A percentile compares a stretch with the other conserved stretches of the same genome.
Evolutionary conservation across 1,284 basidiomycete species (phyloP).

Genomic region (Tylopilus orsonianus): DNA sequence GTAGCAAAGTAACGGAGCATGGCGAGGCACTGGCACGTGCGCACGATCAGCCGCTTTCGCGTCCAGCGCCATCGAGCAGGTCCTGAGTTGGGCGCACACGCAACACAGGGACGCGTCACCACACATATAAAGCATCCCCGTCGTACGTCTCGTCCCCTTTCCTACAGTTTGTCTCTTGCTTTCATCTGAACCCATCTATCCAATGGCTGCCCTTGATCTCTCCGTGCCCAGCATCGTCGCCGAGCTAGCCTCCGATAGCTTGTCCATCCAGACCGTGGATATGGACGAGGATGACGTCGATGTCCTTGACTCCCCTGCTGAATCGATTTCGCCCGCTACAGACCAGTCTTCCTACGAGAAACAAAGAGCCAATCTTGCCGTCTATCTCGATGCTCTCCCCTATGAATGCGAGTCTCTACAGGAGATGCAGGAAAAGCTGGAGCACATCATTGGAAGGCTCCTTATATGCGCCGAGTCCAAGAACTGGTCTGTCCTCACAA

Average conservation of each 20-base stretch:
- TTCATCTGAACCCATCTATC: slow-evolving; percentile 24
- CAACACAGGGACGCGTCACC: slow-evolving; percentile 32
- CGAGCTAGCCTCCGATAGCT: slow-evolving; percentile 27
- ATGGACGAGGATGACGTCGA: slow-evolving; percentile 38
- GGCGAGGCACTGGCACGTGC: slow-evolving; percentile 20
- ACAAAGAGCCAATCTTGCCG: slow-evolving; percentile 56
- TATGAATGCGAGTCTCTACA: slow-evolving; percentile 77
- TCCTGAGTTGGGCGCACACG: slow-evolving; percentile 11
- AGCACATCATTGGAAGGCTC: slow-evolving; percentile 72
- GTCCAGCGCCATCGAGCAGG: background rate
- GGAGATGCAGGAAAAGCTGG: slow-evolving; percentile 75
- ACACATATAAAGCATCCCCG: slow-evolving; percentile 12
- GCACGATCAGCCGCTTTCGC: background rate
- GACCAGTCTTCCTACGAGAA: slow-evolving; percentile 46
- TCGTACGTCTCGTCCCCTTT: slow-evolving; percentile 31
- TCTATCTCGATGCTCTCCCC: slow-evolving; percentile 69
- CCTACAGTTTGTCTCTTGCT: slow-evolving; percentile 13
- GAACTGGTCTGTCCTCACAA: slow-evolving; percentile 70
- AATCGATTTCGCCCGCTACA: slow-evolving; percentile 20
- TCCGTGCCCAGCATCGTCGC: slow-evolving; percentile 28
- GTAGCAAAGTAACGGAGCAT: slow-evolving; percentile 18
- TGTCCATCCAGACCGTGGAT: slow-evolving; percentile 29
- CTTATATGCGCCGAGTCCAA: slow-evolving; percentile 72
- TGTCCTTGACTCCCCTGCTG: slow-evolving; percentile 33
- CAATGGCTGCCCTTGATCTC: slow-evolving; percentile 27